A percentile compares a stretch with the other conserved stretches of the same genome.
These are phyloP conservation scores for Neodidymelliopsis sp. DNA, from an alignment of 2,329 filamentous ascomycete genomes.

Conservation along the genomic window DNA sequence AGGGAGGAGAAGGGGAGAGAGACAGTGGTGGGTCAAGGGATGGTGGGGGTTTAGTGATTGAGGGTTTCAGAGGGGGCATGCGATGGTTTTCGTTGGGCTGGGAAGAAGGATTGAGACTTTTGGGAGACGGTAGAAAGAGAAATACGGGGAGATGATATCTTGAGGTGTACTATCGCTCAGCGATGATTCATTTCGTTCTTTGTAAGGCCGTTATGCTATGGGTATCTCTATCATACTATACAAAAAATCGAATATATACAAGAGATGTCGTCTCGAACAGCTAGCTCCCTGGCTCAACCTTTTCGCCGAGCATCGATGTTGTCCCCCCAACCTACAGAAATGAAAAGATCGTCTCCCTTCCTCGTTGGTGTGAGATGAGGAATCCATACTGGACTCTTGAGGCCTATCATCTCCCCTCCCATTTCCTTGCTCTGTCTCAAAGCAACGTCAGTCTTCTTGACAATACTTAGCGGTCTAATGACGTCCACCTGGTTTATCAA, in stretches of 20 bases:
- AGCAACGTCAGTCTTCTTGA: conserved; percentile 6
- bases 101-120: too few species aligned
- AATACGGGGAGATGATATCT: too few species aligned
- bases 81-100: too few species aligned
- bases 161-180: too few species aligned
- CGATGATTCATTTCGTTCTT: too few species aligned
- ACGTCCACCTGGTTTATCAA: conserved; percentile 31
- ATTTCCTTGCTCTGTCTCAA: neutral
- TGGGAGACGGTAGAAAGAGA: too few species aligned
- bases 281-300: neutral
- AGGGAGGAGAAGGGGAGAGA: too few species aligned
- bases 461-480: conserved; percentile 39
- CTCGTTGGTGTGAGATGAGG: conserved; percentile 72
- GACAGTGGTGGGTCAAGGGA: too few species aligned
- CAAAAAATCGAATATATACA: conserved; percentile 9
- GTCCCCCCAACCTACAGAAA: conserved; percentile 47
- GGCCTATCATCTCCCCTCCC: conserved; percentile 28
- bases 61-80: too few species aligned
- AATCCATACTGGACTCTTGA: conserved; percentile 64
- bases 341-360: conserved; percentile 69
- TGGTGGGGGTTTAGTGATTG: too few species aligned
- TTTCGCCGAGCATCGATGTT: neutral
- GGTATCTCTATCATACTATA: conserved; percentile 5
- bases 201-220: conserved; percentile 1
- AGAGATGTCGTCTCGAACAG: neutral